A percentile compares a stretch with the other conserved stretches of the same genome.
Evolutionary conservation across 2,329 filamentous ascomycete genomes (phyloP).

Genomic region (Ophiostoma ulmi): DNA sequence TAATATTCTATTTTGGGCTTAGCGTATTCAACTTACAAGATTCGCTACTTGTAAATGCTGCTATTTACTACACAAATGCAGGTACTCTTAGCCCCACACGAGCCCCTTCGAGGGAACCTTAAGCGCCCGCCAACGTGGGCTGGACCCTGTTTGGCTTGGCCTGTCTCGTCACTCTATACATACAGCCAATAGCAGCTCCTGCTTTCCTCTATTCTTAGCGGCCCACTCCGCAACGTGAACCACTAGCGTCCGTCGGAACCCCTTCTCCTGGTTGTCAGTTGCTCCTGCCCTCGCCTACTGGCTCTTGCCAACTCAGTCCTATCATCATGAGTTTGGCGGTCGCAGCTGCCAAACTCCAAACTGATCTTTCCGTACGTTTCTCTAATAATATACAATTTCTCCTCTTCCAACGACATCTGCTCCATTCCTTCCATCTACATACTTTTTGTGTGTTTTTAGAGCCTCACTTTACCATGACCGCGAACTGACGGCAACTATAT

Average conservation of each 20-base stretch:
- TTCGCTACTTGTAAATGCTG: background rate
- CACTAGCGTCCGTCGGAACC: constrained; percentile 20
- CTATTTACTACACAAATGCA: background rate
- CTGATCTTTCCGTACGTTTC: background rate
- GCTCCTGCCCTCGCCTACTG: constrained; percentile 14
- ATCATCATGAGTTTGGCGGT: background rate
- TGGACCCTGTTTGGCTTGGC: constrained; percentile 19
- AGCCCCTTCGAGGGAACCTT: constrained; percentile 13
- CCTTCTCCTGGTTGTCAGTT: constrained; percentile 16
- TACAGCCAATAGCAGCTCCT: constrained; percentile 22
- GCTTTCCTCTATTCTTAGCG: constrained; percentile 25
- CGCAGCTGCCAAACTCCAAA: background rate
- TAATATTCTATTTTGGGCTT: background rate
- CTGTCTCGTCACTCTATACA: constrained; percentile 21
- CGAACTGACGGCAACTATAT: background rate
- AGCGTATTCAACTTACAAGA: constrained; percentile 8
- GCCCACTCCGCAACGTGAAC: constrained; percentile 18
- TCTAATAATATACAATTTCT: background rate
- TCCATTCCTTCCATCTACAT: background rate
- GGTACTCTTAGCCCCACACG: background rate
- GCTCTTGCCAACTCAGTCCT: background rate
- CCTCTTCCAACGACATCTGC: background rate
- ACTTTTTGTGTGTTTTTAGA: constrained; percentile 7
- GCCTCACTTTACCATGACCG: background rate
- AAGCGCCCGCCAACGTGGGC: constrained; percentile 27